Evolutionary conservation across 306 rosid genomes (phyloP).

Genomic region (Luffa aegyptiaca): DNA sequence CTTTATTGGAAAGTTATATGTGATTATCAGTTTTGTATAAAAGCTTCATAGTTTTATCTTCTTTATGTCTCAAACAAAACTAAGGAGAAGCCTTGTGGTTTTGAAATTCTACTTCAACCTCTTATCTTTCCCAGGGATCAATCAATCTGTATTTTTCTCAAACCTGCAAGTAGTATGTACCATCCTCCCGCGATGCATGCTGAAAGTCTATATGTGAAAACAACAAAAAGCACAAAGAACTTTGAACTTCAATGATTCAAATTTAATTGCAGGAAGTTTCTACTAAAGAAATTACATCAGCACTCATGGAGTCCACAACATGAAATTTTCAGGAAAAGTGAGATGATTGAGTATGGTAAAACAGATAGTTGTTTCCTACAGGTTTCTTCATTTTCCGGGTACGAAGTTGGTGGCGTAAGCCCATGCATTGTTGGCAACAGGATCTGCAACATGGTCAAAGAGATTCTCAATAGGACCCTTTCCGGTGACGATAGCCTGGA

Average conservation of each 20-base stretch:
- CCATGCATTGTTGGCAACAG: slow-evolving; percentile 89
- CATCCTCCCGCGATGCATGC: neutral
- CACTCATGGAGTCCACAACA: slow-evolving; percentile 21
- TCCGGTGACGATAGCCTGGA: slow-evolving; percentile 92
- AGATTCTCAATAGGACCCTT: slow-evolving; percentile 91
- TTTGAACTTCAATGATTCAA: slow-evolving; percentile 23
- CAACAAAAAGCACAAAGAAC: slow-evolving; percentile 11
- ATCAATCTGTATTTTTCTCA: neutral
- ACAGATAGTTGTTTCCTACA: slow-evolving; percentile 5
- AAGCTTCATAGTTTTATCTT: neutral
- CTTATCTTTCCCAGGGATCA: neutral
- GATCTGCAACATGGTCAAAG: slow-evolving; percentile 74
- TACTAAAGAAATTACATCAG: slow-evolving; percentile 24
- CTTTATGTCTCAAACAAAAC: neutral
- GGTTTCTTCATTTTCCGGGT: slow-evolving; percentile 68
- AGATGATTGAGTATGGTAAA: slow-evolving; percentile 18
- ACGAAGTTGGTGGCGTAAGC: slow-evolving; percentile 90
- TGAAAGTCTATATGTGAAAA: neutral
- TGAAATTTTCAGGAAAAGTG: slow-evolving; percentile 19
- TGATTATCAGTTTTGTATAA: neutral
- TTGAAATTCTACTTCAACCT: neutral
- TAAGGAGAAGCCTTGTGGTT: neutral
- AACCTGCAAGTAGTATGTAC: neutral
- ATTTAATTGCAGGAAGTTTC: slow-evolving; percentile 30
- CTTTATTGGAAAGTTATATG: neutral